Evolutionary conservation across 805 yeast species (phyloP).

Genomic region (Candida xyloterini): DNA sequence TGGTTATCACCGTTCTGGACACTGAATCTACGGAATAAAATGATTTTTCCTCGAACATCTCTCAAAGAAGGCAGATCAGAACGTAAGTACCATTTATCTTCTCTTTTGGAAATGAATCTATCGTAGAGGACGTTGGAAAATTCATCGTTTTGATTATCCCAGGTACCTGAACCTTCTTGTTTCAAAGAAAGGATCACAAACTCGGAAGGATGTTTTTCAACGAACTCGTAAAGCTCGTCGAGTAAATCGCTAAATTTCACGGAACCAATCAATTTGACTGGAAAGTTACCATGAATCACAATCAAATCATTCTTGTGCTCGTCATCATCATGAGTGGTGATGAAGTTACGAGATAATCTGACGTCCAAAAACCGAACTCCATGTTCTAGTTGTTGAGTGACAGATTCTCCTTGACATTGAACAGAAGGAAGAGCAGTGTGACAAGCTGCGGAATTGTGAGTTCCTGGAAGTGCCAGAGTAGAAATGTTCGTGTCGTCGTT

Average conservation of each 20-base stretch:
- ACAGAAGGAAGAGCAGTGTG: too few species aligned
- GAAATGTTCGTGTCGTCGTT: too few species aligned
- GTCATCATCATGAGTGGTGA: constrained; percentile 38
- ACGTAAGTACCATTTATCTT: too few species aligned
- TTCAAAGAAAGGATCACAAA: constrained; percentile 65
- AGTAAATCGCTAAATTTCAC: constrained; percentile 35
- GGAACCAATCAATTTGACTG: constrained; percentile 45
- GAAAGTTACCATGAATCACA: constrained; percentile 74
- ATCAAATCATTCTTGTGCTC: constrained; percentile 50
- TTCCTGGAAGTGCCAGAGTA: too few species aligned
- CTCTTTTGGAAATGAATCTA: constrained; percentile 6
- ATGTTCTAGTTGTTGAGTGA: constrained; percentile 29
- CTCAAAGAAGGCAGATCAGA: too few species aligned
- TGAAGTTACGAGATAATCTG: constrained; percentile 57
- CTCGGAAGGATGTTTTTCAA: constrained; percentile 52
- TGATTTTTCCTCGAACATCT: too few species aligned
- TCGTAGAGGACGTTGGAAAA: constrained; percentile 62
- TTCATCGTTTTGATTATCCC: constrained; percentile 63
- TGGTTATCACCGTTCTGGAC: too few species aligned
- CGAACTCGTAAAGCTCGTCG: constrained; percentile 56
- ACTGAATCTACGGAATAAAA: too few species aligned
- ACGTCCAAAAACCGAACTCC: constrained; percentile 78
- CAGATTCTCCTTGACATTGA: too few species aligned
- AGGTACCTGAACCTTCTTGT: constrained; percentile 67
- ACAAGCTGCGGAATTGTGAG: too few species aligned